These are phyloP conservation scores for Periconia sp. DNA, from an alignment of 2,329 filamentous ascomycete species.

Conservation along the genomic window DNA sequence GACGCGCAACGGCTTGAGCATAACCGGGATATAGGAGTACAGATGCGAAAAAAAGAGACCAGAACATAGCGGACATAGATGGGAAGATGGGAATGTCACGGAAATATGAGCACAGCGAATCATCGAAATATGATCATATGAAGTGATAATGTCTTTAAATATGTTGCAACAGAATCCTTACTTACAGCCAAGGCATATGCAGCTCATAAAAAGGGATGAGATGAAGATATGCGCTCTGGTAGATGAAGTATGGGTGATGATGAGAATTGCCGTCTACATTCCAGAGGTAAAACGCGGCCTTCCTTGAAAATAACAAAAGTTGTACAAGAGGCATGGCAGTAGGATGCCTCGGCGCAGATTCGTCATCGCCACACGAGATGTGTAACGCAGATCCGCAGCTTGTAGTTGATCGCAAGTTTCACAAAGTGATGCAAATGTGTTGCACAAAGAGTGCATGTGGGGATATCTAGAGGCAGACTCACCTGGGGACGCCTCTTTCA, in stretches of 20 bases:
- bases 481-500: no score
- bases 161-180: conserved; percentile 3
- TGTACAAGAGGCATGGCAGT: conserved; percentile 1
- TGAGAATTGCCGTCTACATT: conserved; percentile 15
- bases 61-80: conserved; percentile 14
- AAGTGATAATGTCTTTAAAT: not conserved
- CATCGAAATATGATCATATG: not conserved
- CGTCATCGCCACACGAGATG: not conserved
- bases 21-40: not conserved
- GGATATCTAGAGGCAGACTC: not conserved
- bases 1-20: conserved; percentile 2
- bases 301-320: conserved; percentile 3
- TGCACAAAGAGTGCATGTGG: not conserved
- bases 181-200: not conserved
- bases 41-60: not conserved
- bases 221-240: not conserved
- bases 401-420: not conserved
- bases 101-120: not conserved
- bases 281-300: conserved; percentile 4
- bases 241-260: conserved; percentile 5
- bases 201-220: not conserved
- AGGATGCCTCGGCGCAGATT: not conserved
- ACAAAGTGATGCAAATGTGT: not conserved
- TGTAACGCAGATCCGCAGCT: not conserved
- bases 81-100: no score